Evolutionary conservation across 805 yeast species (phyloP).

Genomic region (Wickerhamiella galacta): DNA sequence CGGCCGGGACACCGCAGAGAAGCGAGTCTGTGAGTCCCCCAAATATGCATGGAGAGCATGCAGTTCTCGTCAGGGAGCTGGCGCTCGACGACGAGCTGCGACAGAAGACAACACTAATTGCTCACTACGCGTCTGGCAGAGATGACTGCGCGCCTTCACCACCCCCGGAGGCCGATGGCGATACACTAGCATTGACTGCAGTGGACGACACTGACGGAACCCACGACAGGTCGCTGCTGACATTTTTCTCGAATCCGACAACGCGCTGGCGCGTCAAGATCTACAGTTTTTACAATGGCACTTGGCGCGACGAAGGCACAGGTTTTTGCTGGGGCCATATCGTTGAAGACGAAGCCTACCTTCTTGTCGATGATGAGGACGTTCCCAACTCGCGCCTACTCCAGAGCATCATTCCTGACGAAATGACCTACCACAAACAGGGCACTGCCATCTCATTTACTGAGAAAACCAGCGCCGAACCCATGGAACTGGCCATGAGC

Average conservation of each 20-base stretch:
- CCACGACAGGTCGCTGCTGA: constrained; percentile 26
- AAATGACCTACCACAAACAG: constrained; percentile 76
- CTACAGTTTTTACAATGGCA: constrained; percentile 63
- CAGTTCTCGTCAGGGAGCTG: no score
- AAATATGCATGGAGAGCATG: no score
- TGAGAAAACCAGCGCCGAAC: constrained; percentile 33
- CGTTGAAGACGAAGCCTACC: constrained; percentile 27
- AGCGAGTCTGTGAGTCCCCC: no score
- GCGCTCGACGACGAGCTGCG: no score
- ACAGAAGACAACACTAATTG: no score
- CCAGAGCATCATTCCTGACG: constrained; percentile 51
- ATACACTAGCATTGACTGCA: no score
- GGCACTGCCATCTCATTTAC: constrained; percentile 93
- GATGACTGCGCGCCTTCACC: no score
- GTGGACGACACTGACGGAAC: no score
- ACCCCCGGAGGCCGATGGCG: no score
- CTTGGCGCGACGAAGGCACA: constrained; percentile 86
- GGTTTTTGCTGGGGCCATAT: constrained; percentile 74
- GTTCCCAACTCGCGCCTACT: constrained; percentile 42
- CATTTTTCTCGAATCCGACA: constrained; percentile 22
- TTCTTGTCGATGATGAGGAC: constrained; percentile 58
- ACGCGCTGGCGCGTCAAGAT: constrained; percentile 74
- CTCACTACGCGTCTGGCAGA: no score
- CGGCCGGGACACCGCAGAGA: no score
- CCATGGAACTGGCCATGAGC: constrained; percentile 60